A percentile compares a stretch with the other conserved stretches of the same genome.
Evolutionary conservation across 2,329 filamentous ascomycete genomes (phyloP).

Genomic region (Hypomyces rosellus): DNA sequence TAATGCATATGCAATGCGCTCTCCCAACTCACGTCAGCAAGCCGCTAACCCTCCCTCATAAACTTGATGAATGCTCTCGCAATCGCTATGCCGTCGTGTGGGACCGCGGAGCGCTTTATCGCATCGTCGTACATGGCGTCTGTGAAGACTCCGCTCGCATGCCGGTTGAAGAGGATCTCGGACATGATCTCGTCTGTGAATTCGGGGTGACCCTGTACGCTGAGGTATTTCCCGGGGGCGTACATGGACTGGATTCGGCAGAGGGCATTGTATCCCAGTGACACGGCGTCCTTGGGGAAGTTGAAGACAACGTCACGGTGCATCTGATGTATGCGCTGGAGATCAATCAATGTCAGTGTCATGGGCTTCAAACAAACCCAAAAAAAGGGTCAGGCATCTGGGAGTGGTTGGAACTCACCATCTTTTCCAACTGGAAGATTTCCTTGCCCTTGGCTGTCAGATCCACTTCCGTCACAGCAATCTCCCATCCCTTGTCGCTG

Average conservation of each 20-base stretch:
- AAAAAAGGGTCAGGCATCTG: neutral
- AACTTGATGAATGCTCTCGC: constrained; percentile 72
- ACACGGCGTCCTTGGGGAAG: constrained; percentile 32
- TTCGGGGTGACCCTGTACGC: constrained; percentile 44
- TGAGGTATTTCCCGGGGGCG: constrained; percentile 30
- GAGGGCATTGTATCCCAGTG: constrained; percentile 34
- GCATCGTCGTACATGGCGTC: constrained; percentile 64
- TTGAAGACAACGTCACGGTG: constrained; percentile 39
- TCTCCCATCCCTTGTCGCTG: constrained; percentile 38
- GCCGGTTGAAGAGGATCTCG: constrained; percentile 42
- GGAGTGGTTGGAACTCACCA: constrained; percentile 18
- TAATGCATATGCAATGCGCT: no score
- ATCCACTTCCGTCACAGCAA: constrained; percentile 35
- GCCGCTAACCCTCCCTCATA: constrained; percentile 49
- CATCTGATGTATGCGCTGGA: constrained; percentile 39
- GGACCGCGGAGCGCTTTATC: constrained; percentile 55
- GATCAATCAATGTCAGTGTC: constrained; percentile 3
- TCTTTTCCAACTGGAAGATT: constrained; percentile 31
- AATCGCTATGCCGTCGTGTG: constrained; percentile 76
- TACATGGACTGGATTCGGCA: constrained; percentile 41
- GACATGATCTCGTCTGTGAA: constrained; percentile 36
- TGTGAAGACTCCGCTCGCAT: constrained; percentile 60
- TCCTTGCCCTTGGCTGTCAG: constrained; percentile 34
- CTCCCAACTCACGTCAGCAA: no score
- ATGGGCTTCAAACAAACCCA: neutral